phyloP scores from a whole-genome alignment of 2,329 filamentous ascomycete genomes.

The Huntiella moniliformis region DNA sequence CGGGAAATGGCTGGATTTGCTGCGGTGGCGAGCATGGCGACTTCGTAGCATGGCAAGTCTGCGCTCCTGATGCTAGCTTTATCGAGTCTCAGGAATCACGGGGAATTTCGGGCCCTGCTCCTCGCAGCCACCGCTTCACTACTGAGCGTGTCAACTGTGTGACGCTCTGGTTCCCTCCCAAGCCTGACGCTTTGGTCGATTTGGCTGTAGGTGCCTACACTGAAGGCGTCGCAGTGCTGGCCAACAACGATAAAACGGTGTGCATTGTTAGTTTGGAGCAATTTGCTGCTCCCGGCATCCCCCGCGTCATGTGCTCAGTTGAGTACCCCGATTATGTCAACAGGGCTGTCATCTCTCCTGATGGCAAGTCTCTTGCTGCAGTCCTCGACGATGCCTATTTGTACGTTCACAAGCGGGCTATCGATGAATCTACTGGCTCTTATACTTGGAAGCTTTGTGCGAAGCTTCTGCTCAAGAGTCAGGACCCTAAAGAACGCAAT shows the following conservation, averaged over 20 bases:
- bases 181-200: background rate
- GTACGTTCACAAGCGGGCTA: constrained; percentile 54
- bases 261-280: constrained; percentile 61
- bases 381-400: constrained; percentile 76
- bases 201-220: constrained; percentile 22
- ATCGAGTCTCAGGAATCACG: background rate
- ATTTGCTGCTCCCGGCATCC: constrained; percentile 25
- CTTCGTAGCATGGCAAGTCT: constrained; percentile 59
- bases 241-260: constrained; percentile 85
- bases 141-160: constrained; percentile 47
- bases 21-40: constrained; percentile 78
- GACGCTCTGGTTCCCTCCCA: constrained; percentile 40
- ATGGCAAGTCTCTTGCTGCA: constrained; percentile 61
- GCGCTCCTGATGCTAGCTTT: background rate
- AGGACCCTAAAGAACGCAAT: constrained; percentile 32
- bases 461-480: constrained; percentile 38
- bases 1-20: constrained; percentile 72
- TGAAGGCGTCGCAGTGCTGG: constrained; percentile 47
- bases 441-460: constrained; percentile 33
- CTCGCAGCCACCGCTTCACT: constrained; percentile 34
- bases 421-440: constrained; percentile 8
- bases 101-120: background rate
- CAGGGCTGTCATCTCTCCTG: constrained; percentile 80
- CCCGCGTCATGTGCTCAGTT: constrained; percentile 48
- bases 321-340: constrained; percentile 76